Base-by-base conservation (phyloP, 2,329 filamentous ascomycete species). In the Apiospora marii region DNA sequence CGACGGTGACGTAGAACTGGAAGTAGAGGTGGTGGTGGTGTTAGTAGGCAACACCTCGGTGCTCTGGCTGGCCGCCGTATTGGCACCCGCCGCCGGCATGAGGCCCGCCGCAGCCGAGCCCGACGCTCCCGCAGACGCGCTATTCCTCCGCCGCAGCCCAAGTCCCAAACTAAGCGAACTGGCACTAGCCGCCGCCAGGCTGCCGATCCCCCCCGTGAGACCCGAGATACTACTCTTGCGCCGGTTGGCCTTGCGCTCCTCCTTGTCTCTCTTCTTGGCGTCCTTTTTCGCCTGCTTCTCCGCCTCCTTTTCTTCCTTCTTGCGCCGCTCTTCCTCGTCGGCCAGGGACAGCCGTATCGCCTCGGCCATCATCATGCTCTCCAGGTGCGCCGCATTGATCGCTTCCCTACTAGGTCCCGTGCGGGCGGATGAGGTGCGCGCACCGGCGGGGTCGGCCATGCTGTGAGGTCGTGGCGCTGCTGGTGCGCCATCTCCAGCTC, bases 341-440 rank as follows among this genome's bases (percentile, higher is more conserved):
- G 93, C 95, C n/a, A 99, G 86, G 68, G 95, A 98, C 43, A 98
- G 83, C 51, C 96, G 89, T 68, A 99, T 97, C 0, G 96, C 96
- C 81, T 99, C 96, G 87, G 96, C 94, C 87, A 98, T 95, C 96
- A 99, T 99, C 86, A 99, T 93, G 68, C 98, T 96, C 81, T 99
- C 96, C 0, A 98, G 87, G 77, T 98, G 95, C 88, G 72, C 80
- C 81, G 67, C 87, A 82, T 73, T 85, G 78, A 71, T 78, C 64
- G 74, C 76, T 72, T 74, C 77, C 61, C 72, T 78, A 72, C 19
- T 76, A 70, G 61, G 75, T 43, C 70, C 77, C 16, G 67, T 19
- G 3, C 80, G 80, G 1, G 79, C 79, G 0, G 83, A 79, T 4
- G 80, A 79, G 2, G 76, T 75, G 4, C 82, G 79, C 8, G 80